Conservation (phyloP, 148 eudicot species). For the Spergularia bocconei region DNA sequence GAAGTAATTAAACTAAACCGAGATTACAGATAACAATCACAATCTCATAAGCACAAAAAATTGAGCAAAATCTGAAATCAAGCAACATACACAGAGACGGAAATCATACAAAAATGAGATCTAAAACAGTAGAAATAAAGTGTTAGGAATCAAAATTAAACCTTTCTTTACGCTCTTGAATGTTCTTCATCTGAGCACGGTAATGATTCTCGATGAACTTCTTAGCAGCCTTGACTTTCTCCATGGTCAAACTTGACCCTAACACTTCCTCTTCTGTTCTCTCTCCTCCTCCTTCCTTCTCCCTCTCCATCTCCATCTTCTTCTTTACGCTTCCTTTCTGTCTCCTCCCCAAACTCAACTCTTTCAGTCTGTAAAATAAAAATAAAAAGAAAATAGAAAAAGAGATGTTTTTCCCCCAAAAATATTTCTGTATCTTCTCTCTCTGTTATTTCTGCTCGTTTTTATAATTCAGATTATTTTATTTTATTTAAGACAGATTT, state of each 20-base stretch:
- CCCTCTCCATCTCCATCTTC: constrained; percentile 29
- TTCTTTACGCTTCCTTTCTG: background rate
- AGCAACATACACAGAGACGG: background rate
- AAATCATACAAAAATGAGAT: constrained; percentile 2
- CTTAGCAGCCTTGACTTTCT: constrained; percentile 90
- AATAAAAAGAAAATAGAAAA: constrained; percentile 3
- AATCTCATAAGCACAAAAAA: background rate
- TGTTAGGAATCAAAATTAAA: background rate
- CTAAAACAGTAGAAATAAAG: constrained; percentile 16
- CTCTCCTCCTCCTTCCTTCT: constrained; percentile 23
- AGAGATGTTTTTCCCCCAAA: background rate
- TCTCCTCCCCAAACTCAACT: background rate
- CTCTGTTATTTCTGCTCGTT: background rate
- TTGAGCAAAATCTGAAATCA: background rate
- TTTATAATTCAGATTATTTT: background rate
- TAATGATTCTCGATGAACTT: constrained; percentile 94
- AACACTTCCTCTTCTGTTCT: constrained; percentile 55
- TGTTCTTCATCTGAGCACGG: constrained; percentile 84
- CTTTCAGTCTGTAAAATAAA: constrained; percentile 7
- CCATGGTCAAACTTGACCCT: constrained; percentile 95
- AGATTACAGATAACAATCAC: background rate
- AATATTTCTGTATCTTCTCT: background rate
- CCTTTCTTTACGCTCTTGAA: constrained; percentile 86
- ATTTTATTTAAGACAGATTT: constrained; percentile 17
- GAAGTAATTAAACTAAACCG: background rate